These are phyloP conservation scores for Starmerella vitae DNA, from an alignment of 805 yeast species.

Conservation along the genomic window DNA sequence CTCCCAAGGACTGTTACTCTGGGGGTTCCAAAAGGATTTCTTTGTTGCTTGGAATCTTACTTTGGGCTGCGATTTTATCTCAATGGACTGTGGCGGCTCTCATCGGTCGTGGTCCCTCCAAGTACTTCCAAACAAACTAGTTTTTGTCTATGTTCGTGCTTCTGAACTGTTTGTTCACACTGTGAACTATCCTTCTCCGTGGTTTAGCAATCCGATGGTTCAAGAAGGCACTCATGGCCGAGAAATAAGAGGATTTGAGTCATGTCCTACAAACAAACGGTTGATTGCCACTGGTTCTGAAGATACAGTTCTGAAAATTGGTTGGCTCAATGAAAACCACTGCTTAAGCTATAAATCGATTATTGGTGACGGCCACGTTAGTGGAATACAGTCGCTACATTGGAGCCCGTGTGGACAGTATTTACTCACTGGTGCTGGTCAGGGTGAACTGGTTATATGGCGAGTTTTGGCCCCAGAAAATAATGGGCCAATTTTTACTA, in stretches of 20 bases:
- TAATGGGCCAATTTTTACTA: constrained; percentile 34
- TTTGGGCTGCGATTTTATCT: constrained; percentile 50
- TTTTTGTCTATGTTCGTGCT: constrained; percentile 27
- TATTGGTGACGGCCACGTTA: constrained; percentile 62
- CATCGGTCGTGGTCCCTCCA: constrained; percentile 68
- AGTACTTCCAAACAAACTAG: constrained; percentile 23
- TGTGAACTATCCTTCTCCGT: constrained; percentile 23
- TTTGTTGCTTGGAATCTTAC: constrained; percentile 79
- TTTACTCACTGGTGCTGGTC: constrained; percentile 44
- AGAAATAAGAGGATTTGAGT: constrained; percentile 65
- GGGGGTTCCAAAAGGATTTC: constrained; percentile 69
- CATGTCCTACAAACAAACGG: constrained; percentile 30
- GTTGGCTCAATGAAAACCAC: constrained; percentile 39
- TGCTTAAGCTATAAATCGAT: constrained; percentile 14
- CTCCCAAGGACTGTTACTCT: constrained; percentile 41
- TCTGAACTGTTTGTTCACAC: constrained; percentile 35
- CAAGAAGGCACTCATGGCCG: constrained; percentile 76
- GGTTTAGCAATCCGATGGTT: constrained; percentile 24
- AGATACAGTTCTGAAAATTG: constrained; percentile 68
- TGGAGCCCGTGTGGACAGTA: constrained; percentile 29
- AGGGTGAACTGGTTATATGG: constrained; percentile 86
- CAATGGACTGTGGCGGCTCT: constrained; percentile 78
- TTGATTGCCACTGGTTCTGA: constrained; percentile 72
- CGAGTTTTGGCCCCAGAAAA: constrained; percentile 30
- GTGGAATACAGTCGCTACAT: constrained; percentile 73